Conservation (phyloP, 306 rosid genomes). For the Dalbergia oliveri region DNA sequence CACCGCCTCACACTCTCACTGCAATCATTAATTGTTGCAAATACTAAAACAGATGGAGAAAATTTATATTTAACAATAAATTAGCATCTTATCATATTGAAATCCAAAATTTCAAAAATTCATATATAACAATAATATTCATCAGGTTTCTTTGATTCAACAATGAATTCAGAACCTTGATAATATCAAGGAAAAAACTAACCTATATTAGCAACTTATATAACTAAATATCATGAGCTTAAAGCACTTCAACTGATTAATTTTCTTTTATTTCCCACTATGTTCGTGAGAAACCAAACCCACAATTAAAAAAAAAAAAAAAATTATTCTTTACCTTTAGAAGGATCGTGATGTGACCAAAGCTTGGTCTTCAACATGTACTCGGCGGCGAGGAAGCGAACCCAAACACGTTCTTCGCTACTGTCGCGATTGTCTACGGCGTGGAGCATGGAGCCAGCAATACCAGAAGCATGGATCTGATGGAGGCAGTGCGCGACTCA, state of each 20-base stretch:
- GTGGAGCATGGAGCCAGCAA: slow-evolving; percentile 84
- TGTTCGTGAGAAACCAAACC: background rate
- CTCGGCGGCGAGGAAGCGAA: slow-evolving; percentile 79
- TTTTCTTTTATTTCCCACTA: background rate
- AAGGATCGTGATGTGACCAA: slow-evolving; percentile 90
- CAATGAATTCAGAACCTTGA: background rate
- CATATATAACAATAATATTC: background rate
- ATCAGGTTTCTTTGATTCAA: background rate
- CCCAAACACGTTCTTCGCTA: slow-evolving; percentile 85
- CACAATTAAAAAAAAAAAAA: background rate
- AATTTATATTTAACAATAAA: background rate
- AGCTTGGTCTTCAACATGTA: slow-evolving; percentile 79
- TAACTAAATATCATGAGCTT: slow-evolving; percentile 18
- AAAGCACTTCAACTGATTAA: background rate
- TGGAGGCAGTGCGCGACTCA: no score
- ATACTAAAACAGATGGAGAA: background rate
- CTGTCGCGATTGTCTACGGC: slow-evolving; percentile 64
- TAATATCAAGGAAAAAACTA: background rate
- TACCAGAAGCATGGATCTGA: no score
- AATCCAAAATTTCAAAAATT: background rate
- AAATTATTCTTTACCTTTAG: slow-evolving; percentile 64
- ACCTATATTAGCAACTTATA: background rate
- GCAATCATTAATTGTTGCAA: slow-evolving; percentile 7
- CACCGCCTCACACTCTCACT: background rate
- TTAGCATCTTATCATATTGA: background rate